Evolutionary conservation across 2,329 filamentous ascomycete species (phyloP).

Genomic region (Hymenoscyphus fraxineus): DNA sequence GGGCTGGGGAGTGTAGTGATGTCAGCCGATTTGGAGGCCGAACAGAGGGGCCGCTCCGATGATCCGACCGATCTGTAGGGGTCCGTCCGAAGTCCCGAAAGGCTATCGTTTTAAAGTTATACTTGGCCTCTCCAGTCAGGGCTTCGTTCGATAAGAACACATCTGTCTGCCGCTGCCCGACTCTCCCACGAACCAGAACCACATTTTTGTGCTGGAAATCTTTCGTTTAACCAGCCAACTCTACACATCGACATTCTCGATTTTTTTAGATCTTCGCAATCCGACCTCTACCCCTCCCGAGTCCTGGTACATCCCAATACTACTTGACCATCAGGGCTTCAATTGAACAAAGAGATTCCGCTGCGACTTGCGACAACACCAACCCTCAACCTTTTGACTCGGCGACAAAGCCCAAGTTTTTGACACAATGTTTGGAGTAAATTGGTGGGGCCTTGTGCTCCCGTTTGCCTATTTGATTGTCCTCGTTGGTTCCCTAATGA

Average conservation of each 20-base stretch:
- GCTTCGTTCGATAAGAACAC: slow-evolving; percentile 7
- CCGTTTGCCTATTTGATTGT: slow-evolving; percentile 88
- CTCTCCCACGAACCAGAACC: neutral
- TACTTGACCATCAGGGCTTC: neutral
- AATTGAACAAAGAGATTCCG: neutral
- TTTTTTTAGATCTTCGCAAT: neutral
- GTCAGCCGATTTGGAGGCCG: neutral
- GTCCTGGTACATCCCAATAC: neutral
- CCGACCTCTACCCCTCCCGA: neutral
- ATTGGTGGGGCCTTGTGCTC: slow-evolving; percentile 82
- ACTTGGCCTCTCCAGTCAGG: slow-evolving; percentile 16
- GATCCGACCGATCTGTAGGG: neutral
- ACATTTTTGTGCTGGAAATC: neutral
- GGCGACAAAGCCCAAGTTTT: neutral
- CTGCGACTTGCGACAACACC: neutral
- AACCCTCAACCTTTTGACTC: neutral
- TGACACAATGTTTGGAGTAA: slow-evolving; percentile 42
- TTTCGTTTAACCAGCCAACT: neutral
- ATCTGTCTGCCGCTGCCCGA: slow-evolving; percentile 7
- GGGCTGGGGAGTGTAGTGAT: neutral
- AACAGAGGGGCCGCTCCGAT: neutral
- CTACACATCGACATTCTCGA: neutral
- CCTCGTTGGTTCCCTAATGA: slow-evolving; percentile 80
- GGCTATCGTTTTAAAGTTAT: slow-evolving; percentile 15
- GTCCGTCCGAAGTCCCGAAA: neutral